phyloP scores from a whole-genome alignment of 148 eudicot species.

The Fagopyrum esculentum region DNA sequence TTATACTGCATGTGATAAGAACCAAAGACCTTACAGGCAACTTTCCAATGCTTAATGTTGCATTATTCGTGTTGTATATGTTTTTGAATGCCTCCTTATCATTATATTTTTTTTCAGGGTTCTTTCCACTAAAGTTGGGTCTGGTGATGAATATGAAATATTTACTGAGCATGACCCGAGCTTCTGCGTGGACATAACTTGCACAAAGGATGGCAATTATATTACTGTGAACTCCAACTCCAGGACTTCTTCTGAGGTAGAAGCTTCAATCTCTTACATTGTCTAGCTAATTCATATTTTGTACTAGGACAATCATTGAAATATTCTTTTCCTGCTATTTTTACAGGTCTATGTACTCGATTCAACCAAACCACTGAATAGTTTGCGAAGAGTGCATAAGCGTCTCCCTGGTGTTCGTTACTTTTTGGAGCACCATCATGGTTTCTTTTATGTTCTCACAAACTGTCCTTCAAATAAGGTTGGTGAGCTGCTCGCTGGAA shows the following conservation, averaged over 20 bases:
- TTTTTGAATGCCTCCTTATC: slow-evolving; percentile 19
- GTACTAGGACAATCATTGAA: background rate
- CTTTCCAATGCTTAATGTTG: slow-evolving; percentile 12
- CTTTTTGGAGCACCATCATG: slow-evolving; percentile 87
- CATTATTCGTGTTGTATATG: slow-evolving; percentile 14
- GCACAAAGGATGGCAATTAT: slow-evolving; percentile 93
- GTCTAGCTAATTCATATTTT: background rate
- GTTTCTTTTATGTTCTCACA: slow-evolving; percentile 74
- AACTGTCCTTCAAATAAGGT: slow-evolving; percentile 39
- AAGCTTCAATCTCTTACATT: slow-evolving; percentile 10
- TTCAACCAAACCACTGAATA: slow-evolving; percentile 46
- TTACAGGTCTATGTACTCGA: slow-evolving; percentile 70
- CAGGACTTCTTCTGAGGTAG: slow-evolving; percentile 93
- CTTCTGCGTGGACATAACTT: slow-evolving; percentile 82
- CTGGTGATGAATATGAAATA: slow-evolving; percentile 38
- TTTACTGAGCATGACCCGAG: slow-evolving; percentile 72
- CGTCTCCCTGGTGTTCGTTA: slow-evolving; percentile 74
- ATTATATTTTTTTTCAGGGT: slow-evolving; percentile 42
- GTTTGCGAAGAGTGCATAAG: slow-evolving; percentile 52
- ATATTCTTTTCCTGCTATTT: background rate
- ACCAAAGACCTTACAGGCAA: slow-evolving; percentile 89
- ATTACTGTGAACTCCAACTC: slow-evolving; percentile 94
- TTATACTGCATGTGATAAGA: slow-evolving; percentile 69
- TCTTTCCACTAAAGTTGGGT: slow-evolving; percentile 46
- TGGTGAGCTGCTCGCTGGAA: slow-evolving; percentile 39